Evolutionary conservation across 805 yeast species (phyloP).

Genomic region (Cyberlindnera mrakii): DNA sequence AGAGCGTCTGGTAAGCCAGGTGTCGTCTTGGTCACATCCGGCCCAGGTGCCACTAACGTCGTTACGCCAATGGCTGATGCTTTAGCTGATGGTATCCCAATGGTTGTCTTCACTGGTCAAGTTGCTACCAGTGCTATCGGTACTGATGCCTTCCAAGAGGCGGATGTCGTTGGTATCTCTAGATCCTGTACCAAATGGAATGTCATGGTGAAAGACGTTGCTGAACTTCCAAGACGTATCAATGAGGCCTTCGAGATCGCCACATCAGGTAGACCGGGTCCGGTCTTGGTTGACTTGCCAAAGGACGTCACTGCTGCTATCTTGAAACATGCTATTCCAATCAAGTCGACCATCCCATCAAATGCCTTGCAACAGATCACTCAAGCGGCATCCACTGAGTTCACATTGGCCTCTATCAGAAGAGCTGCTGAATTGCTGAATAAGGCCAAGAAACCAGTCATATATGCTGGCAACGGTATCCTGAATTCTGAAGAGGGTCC

Average conservation of each 20-base stretch:
- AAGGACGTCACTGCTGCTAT: slow-evolving; percentile 96
- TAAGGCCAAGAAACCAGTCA: slow-evolving; percentile 77
- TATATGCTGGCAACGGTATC: slow-evolving; percentile 91
- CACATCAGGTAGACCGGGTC: slow-evolving; percentile 94
- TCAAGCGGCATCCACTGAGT: slow-evolving; percentile 61
- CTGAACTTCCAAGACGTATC: slow-evolving; percentile 90
- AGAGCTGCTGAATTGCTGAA: slow-evolving; percentile 77
- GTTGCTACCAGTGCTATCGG: slow-evolving; percentile 95
- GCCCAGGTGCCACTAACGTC: slow-evolving; percentile 98
- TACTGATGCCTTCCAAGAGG: slow-evolving; percentile 99
- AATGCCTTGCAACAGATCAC: slow-evolving; percentile 66
- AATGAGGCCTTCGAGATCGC: slow-evolving; percentile 99
- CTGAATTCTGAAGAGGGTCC: slow-evolving; percentile 80
- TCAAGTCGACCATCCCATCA: slow-evolving; percentile 67
- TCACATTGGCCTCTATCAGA: slow-evolving; percentile 65
- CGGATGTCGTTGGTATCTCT: slow-evolving; percentile 94
- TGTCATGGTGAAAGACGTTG: slow-evolving; percentile 93
- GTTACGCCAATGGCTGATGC: slow-evolving; percentile 99
- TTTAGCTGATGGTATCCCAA: slow-evolving; percentile 92
- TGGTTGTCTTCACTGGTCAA: slow-evolving; percentile 96
- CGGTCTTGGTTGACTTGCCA: slow-evolving; percentile 95
- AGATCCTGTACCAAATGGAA: slow-evolving; percentile 99
- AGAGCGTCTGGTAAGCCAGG: slow-evolving; percentile 95
- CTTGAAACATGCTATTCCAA: slow-evolving; percentile 80
- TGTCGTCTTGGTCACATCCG: slow-evolving; percentile 96